These are phyloP conservation scores for Exutisphaerella laricina DNA, from an alignment of 2,329 filamentous ascomycete species.

Conservation along the genomic window DNA sequence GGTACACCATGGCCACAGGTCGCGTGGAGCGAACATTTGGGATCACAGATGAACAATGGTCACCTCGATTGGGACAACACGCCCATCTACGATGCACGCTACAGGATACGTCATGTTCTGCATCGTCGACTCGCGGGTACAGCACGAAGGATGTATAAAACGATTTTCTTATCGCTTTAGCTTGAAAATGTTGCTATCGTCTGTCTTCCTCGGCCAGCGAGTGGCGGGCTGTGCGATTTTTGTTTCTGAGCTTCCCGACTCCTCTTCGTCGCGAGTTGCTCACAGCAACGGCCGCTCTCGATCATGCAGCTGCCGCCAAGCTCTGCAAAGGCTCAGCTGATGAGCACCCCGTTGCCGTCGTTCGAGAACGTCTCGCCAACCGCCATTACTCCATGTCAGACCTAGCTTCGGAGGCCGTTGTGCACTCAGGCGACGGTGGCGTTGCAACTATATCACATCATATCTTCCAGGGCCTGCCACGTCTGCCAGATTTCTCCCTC, in stretches of 20 bases:
- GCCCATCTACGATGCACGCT: not conserved
- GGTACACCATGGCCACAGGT: not conserved
- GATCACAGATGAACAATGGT: not conserved
- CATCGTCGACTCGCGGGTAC: not conserved
- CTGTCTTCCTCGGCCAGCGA: no score
- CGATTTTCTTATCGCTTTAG: not conserved
- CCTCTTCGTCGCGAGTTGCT: no score
- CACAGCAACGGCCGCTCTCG: slow-evolving; percentile 2
- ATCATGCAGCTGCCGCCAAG: slow-evolving; percentile 1
- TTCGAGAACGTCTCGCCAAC: not conserved
- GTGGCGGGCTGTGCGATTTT: not conserved
- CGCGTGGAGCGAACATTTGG: not conserved
- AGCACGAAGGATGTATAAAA: slow-evolving; percentile 3
- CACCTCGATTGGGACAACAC: not conserved
- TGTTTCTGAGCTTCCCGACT: not conserved
- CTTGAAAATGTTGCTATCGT: not conserved
- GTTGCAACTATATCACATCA: slow-evolving; percentile 4
- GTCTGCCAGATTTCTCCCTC: not conserved
- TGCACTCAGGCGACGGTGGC: slow-evolving; percentile 2
- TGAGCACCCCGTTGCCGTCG: no score
- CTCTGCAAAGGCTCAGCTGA: slow-evolving; percentile 5
- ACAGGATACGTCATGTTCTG: slow-evolving; percentile 4
- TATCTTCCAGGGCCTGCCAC: not conserved
- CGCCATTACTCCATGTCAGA: not conserved
- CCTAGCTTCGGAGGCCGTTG: not conserved